phyloP scores from a whole-genome alignment of 768 basidiomycete species.

The Exidia glandulosa region DNA sequence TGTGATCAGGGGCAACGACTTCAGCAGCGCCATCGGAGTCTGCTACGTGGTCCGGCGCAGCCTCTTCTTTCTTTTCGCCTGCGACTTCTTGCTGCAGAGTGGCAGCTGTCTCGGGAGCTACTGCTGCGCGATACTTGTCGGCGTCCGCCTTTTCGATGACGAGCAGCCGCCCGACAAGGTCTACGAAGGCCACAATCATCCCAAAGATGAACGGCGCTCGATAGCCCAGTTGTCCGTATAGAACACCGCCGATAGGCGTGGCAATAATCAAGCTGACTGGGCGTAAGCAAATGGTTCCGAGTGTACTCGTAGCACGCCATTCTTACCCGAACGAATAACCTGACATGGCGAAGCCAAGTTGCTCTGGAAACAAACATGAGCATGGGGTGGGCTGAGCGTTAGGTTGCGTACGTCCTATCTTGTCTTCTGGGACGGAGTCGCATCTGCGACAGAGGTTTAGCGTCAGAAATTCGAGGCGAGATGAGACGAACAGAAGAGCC shows the following conservation, averaged over 20 bases:
- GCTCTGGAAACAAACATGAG: too few species aligned
- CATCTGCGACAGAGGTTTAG: slow-evolving; percentile 25
- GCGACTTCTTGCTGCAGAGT: neutral
- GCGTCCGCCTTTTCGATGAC: slow-evolving; percentile 47
- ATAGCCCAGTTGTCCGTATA: slow-evolving; percentile 47
- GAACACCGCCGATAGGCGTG: slow-evolving; percentile 44
- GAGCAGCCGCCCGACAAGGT: slow-evolving; percentile 43
- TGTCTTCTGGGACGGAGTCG: slow-evolving; percentile 39
- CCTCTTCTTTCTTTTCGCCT: neutral
- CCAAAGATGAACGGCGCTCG: slow-evolving; percentile 52
- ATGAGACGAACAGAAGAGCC: slow-evolving; percentile 37
- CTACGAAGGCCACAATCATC: slow-evolving; percentile 33
- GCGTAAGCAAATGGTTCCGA: neutral
- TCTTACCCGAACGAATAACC: too few species aligned
- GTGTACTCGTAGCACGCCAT: neutral
- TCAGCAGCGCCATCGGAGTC: neutral
- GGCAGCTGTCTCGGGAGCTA: neutral
- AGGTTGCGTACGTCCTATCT: slow-evolving; percentile 48
- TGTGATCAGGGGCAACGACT: neutral
- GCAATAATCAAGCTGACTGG: slow-evolving; percentile 39
- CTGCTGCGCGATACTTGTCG: neutral
- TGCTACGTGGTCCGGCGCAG: neutral
- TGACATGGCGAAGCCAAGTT: too few species aligned
- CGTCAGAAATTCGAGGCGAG: neutral
- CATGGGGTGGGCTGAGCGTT: too few species aligned